Base-by-base conservation (phyloP, 1,284 basidiomycete genomes). In the Pisolithus thermaeus region DNA sequence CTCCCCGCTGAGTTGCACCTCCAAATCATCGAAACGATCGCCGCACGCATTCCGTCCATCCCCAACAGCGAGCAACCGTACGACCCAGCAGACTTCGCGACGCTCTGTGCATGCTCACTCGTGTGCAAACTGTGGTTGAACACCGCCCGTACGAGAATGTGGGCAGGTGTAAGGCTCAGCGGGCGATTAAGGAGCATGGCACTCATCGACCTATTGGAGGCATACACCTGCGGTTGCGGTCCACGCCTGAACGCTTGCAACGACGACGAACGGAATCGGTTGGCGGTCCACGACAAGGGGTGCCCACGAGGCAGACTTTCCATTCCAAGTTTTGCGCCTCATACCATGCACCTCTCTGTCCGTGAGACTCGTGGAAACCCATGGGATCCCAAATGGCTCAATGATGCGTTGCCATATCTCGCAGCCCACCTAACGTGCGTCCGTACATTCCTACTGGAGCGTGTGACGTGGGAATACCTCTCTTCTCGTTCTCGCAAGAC, bases 371-470 rank as follows among this genome's bases (percentile, higher is more conserved):
- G 63, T 12, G 67, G 66, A 20, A 57, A 61, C 16, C 39, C 58
- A 6, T 69, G 65, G 64, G 66, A 68, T 48, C 65, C 67, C 2
- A 66, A 64, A 41, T 66, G 64, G 64, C 54, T 70, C 6, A 52
- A 68, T 9, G 65, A 64, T 22, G 57, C 60, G 14, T 58, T 66
- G 18, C 66, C 65, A 9, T 40, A 56, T 32, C 54, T 66, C 11
- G 56, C 56, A 4, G 52, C 23, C 3, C 53, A 65, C 28, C 54
- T 66, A 2, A 37, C 54, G 7, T 47, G 52, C 11, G 44, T 66
- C n/a, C 55, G 56, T 39, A 57, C 49, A 22, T 58, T 66, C 9
- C 67, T 61, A 38, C 57, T 68, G 51, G 67, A 70, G 45, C 53
- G 54, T 4, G 44, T 66, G 46, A 66, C 65, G 22, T 66, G 67